These are phyloP conservation scores for Boletus speciosus DNA, from an alignment of 768 basidiomycete genomes.

Conservation along the genomic window DNA sequence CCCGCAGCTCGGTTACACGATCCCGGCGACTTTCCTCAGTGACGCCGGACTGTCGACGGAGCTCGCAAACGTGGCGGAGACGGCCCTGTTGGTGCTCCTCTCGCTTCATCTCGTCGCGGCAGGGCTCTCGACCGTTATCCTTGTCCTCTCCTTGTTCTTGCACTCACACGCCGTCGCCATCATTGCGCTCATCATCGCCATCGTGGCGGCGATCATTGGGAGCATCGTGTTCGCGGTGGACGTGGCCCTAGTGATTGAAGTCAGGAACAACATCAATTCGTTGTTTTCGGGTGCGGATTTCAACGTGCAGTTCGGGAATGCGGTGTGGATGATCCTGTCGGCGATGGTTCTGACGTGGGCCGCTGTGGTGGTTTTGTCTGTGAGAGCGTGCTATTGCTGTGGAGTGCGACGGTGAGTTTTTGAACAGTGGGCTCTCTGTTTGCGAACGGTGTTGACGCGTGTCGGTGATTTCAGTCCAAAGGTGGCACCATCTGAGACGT, in stretches of 20 bases:
- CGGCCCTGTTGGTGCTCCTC: constrained; percentile 51
- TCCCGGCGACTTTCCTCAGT: constrained; percentile 45
- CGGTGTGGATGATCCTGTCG: constrained; percentile 66
- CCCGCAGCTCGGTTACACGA: constrained; percentile 65
- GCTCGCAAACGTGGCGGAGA: constrained; percentile 47
- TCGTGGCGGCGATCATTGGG: constrained; percentile 53
- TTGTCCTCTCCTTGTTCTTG: constrained; percentile 56
- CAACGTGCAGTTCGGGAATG: constrained; percentile 58
- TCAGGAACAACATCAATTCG: constrained; percentile 40
- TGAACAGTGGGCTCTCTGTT: not conserved
- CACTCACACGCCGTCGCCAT: constrained; percentile 54
- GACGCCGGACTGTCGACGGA: constrained; percentile 42
- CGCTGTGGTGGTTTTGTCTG: constrained; percentile 57
- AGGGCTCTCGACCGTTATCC: constrained; percentile 52
- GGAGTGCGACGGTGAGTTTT: constrained; percentile 47
- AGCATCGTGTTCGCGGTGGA: constrained; percentile 60
- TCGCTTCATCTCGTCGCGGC: constrained; percentile 68
- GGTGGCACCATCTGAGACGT: not conserved
- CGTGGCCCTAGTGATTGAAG: constrained; percentile 55
- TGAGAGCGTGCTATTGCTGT: constrained; percentile 64
- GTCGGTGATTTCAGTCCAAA: constrained; percentile 4
- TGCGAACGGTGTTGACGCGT: constrained; percentile 3
- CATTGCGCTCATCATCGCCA: constrained; percentile 53
- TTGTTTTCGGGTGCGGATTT: constrained; percentile 40
- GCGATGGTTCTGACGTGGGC: constrained; percentile 57